Conservation (phyloP, 2,329 filamentous ascomycete species). For the Pleoardoris graminearum region DNA sequence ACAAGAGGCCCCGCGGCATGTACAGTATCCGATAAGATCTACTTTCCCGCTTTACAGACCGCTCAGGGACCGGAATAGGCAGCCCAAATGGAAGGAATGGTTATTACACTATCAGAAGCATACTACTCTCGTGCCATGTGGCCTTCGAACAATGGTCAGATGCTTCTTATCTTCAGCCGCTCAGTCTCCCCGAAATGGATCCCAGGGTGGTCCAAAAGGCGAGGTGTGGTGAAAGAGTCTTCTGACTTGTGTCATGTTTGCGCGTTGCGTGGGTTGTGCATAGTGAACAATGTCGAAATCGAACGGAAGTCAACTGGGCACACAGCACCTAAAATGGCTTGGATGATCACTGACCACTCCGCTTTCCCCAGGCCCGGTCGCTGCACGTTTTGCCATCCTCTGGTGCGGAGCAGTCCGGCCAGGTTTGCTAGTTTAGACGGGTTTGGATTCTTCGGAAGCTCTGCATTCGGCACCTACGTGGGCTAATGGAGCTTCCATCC, state of each 20-base stretch:
- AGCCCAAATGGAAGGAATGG: constrained; percentile 21
- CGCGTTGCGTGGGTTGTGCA: too few species aligned
- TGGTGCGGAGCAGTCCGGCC: constrained; percentile 4
- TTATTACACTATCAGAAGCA: constrained; percentile 6
- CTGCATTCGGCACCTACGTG: constrained; percentile 7
- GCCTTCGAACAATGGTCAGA: neutral
- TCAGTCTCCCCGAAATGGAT: too few species aligned
- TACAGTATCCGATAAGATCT: constrained; percentile 26
- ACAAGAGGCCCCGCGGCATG: constrained; percentile 18
- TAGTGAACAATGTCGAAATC: neutral
- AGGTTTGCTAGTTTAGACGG: constrained; percentile 11
- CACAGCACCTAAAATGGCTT: too few species aligned
- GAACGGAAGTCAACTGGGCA: neutral
- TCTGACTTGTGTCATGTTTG: too few species aligned
- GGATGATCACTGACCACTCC: constrained; percentile 21
- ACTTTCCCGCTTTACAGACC: constrained; percentile 17
- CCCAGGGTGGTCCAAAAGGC: too few species aligned
- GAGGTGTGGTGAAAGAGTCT: too few species aligned
- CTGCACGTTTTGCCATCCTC: constrained; percentile 1
- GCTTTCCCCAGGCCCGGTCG: constrained; percentile 9
- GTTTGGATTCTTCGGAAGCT: constrained; percentile 5
- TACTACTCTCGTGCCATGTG: neutral
- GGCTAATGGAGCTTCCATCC: constrained; percentile 37
- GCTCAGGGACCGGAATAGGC: constrained; percentile 17
- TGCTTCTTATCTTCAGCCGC: neutral